Percentiles rank a stretch among this genome's conserved stretches.
phyloP scores from a whole-genome alignment of 1,284 basidiomycete species.

The Cerioporus squamosus region DNA sequence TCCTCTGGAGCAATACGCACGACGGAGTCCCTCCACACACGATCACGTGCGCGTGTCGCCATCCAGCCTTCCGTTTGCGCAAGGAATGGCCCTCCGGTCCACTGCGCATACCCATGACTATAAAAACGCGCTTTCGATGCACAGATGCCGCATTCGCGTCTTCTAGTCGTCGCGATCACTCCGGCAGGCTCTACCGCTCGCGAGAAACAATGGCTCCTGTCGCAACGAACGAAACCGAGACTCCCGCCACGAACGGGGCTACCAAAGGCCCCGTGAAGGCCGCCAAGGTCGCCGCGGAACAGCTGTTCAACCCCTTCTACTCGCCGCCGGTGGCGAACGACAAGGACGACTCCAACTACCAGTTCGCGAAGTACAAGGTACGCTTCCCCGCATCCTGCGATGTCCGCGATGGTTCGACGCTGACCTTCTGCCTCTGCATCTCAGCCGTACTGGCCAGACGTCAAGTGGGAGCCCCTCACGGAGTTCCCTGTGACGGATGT shows the following conservation, averaged over 20 bases:
- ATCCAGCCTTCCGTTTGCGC: slow-evolving; percentile 22
- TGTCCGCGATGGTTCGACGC: background rate
- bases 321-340: slow-evolving; percentile 59
- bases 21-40: background rate
- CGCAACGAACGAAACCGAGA: slow-evolving; percentile 38
- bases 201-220: slow-evolving; percentile 47
- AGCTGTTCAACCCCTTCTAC: slow-evolving; percentile 67
- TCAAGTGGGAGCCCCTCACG: slow-evolving; percentile 67
- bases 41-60: slow-evolving; percentile 27
- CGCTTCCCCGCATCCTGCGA: background rate
- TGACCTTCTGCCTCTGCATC: background rate
- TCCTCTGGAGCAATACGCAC: no score
- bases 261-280: slow-evolving; percentile 21
- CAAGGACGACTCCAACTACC: slow-evolving; percentile 51
- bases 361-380: slow-evolving; percentile 67
- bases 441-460: slow-evolving; percentile 67
- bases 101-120: slow-evolving; percentile 4
- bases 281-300: slow-evolving; percentile 13
- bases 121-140: slow-evolving; percentile 9
- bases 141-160: background rate
- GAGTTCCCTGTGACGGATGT: slow-evolving; percentile 67
- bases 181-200: background rate
- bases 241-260: slow-evolving; percentile 18
- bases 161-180: background rate
- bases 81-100: slow-evolving; percentile 3